Evolutionary conservation across 495 filamentous ascomycete genomes (phyloP), one percentile per base, ranked within the genome.

Genomic region (Aspergillus funiculosus): DNA sequence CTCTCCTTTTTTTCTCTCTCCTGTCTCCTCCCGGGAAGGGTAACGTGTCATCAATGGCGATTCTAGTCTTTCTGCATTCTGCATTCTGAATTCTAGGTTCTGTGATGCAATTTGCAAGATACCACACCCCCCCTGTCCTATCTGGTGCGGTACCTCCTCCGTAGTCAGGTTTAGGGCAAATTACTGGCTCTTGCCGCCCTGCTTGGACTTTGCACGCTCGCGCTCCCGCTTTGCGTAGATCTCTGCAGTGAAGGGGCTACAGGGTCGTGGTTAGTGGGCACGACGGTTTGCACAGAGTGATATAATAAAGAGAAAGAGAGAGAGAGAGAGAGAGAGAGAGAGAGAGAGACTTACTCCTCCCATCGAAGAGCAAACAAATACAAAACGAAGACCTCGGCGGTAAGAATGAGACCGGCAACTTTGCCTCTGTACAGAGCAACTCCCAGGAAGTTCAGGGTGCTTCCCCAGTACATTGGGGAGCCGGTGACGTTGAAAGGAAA

Each of bases 401-500:
- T 88, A 62, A 97, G 62, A 37, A 88, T 61, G 28, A 96, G 51
- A 4, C 92, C 92, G 1, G 92, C 92, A 2, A 90, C 91, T 66
- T 87, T 89, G 46, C 88, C 92, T 56, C 83, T 88, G 60, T 87
- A 75, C 15, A 98, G 67, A n/a, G 94, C 89, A 21, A 85, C 84
- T 13, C 87, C 92, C 28, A 95, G 66, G 67, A 98, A 98, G 69
- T 81, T 87, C 76, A 95, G 73, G 36, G 92, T 89, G 47, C 83
- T 87, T 20, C 92, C 92, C 71, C 87, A 86, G 73, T 98, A 98
- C 92, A 98, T 98, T 29, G 92, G 92, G 27, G 89, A 86, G 50
- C 80, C 79, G 19, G 85, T 91, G 40, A 97, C 70, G 66, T 89
- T 96, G 79, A 98, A 98, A 1, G 92, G 92, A 62, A 98, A 98